Base-by-base conservation (phyloP, 495 filamentous ascomycete genomes). In the Penicillium argentinense region DNA sequence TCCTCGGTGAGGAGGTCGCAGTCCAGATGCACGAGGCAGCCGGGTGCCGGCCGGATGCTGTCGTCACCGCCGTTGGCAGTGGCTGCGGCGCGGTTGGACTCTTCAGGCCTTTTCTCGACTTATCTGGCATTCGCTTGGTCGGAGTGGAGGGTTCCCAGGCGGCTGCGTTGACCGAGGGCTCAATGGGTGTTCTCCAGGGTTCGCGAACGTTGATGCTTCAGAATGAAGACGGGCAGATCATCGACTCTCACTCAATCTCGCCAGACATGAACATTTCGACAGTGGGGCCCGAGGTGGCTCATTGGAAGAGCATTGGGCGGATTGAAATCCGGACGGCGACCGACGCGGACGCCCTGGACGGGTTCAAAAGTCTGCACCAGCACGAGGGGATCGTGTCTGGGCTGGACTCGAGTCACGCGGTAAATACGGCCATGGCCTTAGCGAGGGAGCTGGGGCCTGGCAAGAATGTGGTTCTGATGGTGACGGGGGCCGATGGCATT, bases 371-470 rank as follows among this genome's bases (percentile, higher is more conserved):
- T 32, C 40, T 68, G 30, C 51, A 51, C 13, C 50, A 58, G 48
- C 54, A 59, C 24, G 65, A 68, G 60, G 60, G 59, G 8, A 54
- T 68, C 27, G 32, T 57, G 45, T 7, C 60, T 22, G 54, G 65
- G 4, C 48, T 68, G 52, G 60, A 63, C 34, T 66, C 65, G 22
- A 61, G 62, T 52, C 57, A 64, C 59, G 65, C 65, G 40, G 60
- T 68, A 26, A 19, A 37, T 14, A 60, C 45, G 33, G 42, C 56
- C 6, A 37, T 68, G 17, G 42, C 46, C 16, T 23, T 68, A 3
- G 65, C 65, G 18, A 58, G 44, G 23, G 56, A 66, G 24, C 49
- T 68, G 22, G 64, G 64, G 1, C 53, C 56, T 13, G 60, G 62
- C 6, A 63, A 64, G 43, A 62, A 66, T 51, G 42, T 68, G 33